phyloP scores from a whole-genome alignment of 2,329 filamentous ascomycete genomes.

The Thielaviopsis euricoi region DNA sequence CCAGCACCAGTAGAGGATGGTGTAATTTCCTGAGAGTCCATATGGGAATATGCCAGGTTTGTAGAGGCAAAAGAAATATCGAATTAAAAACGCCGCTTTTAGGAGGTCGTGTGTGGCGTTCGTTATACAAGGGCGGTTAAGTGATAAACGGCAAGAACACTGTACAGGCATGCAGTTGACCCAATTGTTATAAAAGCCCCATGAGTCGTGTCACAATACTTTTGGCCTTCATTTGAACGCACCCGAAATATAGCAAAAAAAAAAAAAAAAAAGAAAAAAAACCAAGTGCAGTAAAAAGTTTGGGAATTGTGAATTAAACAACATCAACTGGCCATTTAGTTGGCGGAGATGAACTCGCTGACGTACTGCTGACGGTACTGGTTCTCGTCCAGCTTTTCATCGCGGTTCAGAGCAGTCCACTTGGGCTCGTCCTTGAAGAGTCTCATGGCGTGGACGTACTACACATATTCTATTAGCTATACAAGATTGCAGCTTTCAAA shows the following conservation, averaged over 20 bases:
- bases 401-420: constrained; percentile 86
- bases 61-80: too few species aligned
- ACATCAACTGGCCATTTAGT: constrained; percentile 1
- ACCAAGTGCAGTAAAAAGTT: not conserved
- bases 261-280: not conserved
- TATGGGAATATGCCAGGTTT: not conserved
- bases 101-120: not conserved
- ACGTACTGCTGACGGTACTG: constrained; percentile 66
- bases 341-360: constrained; percentile 7
- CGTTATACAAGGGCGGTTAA: not conserved
- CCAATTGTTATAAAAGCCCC: not conserved
- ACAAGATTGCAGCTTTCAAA: not conserved
- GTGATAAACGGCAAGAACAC: not conserved
- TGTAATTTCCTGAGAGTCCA: not conserved
- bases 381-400: constrained; percentile 61
- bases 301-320: not conserved
- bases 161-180: not conserved
- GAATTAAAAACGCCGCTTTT: not conserved
- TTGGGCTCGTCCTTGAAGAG: constrained; percentile 97
- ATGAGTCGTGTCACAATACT: not conserved
- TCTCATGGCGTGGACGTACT: constrained; percentile 93
- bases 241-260: not conserved
- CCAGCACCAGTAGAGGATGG: not conserved
- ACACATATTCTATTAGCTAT: not conserved
- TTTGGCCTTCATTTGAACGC: not conserved